Evolutionary conservation across 2,329 filamentous ascomycete genomes (phyloP), one percentile per base, ranked within the genome.

Genomic region (Fonsecaea multimorphosa): DNA sequence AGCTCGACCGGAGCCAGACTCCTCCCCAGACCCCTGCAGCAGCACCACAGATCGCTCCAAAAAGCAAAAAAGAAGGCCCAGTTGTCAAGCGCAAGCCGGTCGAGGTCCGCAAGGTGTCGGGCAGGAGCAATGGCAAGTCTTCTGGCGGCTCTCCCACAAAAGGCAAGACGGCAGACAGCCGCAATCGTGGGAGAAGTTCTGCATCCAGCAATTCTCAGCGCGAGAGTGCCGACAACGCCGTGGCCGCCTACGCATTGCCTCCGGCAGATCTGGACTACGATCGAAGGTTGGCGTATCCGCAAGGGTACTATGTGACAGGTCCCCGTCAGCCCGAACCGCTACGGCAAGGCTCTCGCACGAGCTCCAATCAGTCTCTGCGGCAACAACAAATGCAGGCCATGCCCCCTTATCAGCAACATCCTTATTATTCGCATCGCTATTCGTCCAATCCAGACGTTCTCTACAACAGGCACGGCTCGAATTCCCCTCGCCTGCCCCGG

Each of bases 261-360:
- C 66, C 70, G 53, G 44, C 74, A 68, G 78, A 79, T 72, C 73
- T 54, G 69, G 69, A 66, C 64, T 74, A 69, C 68, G 67, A 72
- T 82, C 71, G 80, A 83, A 73, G 71, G 84, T 70, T 64, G 80
- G 82, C 16, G 82, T 84, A 71, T 65, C 77, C 81, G n/a, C 75
- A 81, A 51, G 81, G 78, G 19, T 79, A 81, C 60, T 78, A 79
- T 63, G 70, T 73, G 54, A 74, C 74, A 27, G 64, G 74, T 6
- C 67, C 73, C 11, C 74, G 73, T 70, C 73, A 73, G 54, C 72
- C 75, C 66, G 65, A 64, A 34, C 75, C 77, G 74, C 74, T 74
- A 24, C 75, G 77, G 52, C 75, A 77, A 29, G 81, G 79, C 19
- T 80, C 82, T n/a, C 78, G 77, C 44, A 79, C 80, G 19, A 79